These are phyloP conservation scores for Kwoniella newhampshirensis DNA, from an alignment of 768 basidiomycete genomes.

Conservation along the genomic window DNA sequence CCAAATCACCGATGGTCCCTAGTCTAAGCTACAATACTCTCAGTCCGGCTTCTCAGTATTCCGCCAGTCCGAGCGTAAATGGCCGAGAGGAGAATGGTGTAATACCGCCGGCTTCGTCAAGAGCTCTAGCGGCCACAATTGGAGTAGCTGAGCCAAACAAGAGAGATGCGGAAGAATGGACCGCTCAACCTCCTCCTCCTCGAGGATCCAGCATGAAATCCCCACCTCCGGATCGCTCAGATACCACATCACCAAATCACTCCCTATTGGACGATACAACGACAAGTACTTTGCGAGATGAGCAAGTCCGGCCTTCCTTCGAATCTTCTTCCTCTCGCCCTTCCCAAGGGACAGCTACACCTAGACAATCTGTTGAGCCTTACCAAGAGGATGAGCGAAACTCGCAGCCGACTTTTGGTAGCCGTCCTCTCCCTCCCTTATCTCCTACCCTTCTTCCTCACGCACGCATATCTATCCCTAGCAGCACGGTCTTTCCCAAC, in stretches of 20 bases:
- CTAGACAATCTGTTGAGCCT: neutral
- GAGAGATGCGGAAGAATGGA: neutral
- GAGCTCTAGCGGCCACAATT: slow-evolving; percentile 19
- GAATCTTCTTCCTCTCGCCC: slow-evolving; percentile 20
- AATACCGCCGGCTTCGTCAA: slow-evolving; percentile 19
- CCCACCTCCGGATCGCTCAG: slow-evolving; percentile 10
- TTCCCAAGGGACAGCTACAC: slow-evolving; percentile 5
- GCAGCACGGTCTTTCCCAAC: slow-evolving; percentile 81
- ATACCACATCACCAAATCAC: slow-evolving; percentile 11
- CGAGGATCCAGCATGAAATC: slow-evolving; percentile 12
- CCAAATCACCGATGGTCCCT: slow-evolving; percentile 8
- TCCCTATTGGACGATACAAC: slow-evolving; percentile 8
- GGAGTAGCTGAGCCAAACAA: neutral
- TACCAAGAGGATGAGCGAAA: neutral
- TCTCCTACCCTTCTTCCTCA: slow-evolving; percentile 64
- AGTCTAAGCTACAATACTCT: slow-evolving; percentile 19
- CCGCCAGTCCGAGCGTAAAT: slow-evolving; percentile 22
- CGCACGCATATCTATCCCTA: slow-evolving; percentile 69
- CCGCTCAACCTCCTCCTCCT: slow-evolving; percentile 10
- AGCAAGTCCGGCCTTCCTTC: slow-evolving; percentile 10
- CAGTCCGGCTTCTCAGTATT: slow-evolving; percentile 41
- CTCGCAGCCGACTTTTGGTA: slow-evolving; percentile 1
- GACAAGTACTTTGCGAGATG: slow-evolving; percentile 5
- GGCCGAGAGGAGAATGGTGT: slow-evolving; percentile 11
- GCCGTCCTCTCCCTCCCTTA: slow-evolving; percentile 19